phyloP scores from a whole-genome alignment of 768 basidiomycete genomes.

The Kwoniella bestiolae region DNA sequence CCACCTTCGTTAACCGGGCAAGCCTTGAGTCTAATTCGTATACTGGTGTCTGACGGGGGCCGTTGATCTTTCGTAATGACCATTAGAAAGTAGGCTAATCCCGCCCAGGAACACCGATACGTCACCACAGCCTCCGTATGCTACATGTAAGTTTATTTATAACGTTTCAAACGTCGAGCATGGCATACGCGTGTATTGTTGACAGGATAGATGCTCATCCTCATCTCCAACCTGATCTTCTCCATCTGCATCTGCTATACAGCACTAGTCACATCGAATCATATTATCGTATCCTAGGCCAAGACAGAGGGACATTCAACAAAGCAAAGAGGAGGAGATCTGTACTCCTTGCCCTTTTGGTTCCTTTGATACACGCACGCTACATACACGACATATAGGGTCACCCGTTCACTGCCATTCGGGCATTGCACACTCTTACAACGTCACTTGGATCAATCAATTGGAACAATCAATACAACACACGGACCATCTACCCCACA shows the following conservation, averaged over 20 bases:
- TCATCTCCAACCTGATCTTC: too few species aligned
- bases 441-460: too few species aligned
- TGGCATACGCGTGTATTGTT: conserved; percentile 1
- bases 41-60: background rate
- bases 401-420: too few species aligned
- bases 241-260: too few species aligned
- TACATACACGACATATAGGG: background rate
- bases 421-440: background rate
- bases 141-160: background rate
- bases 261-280: background rate
- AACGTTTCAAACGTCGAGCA: background rate
- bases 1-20: background rate
- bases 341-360: background rate
- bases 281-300: background rate
- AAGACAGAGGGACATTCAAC: background rate
- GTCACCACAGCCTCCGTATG: background rate
- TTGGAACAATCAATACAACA: background rate
- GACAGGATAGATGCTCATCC: too few species aligned
- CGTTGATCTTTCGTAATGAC: background rate
- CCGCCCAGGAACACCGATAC: background rate
- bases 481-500: conserved; percentile 9
- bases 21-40: background rate
- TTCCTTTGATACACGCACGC: background rate
- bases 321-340: background rate
- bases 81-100: background rate